Evolutionary conservation across 1,284 basidiomycete genomes (phyloP), one percentile per base, ranked within the genome.

Genomic region (Trametes hirsuta): DNA sequence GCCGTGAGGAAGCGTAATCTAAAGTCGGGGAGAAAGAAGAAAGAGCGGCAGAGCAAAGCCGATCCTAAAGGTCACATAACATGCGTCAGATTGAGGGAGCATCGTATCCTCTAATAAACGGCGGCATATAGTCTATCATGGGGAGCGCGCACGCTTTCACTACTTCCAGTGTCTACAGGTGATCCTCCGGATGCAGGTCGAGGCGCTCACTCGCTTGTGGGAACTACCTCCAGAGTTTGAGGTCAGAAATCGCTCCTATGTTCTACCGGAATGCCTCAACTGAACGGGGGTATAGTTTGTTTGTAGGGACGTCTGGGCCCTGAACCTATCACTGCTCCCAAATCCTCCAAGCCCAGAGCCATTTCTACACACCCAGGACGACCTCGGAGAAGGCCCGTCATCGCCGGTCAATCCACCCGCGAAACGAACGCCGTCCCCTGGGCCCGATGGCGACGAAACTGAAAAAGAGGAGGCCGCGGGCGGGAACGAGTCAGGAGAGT

Each of bases 81-180:
- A 15, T 22, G 15, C 18, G 18, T 34, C 41, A 18, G 15, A 1
- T 6, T 18, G 1, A 1, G n/a, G 18, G 18, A 15, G 25, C 36
- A 22, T 50, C 21, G 36, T 36, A n/a, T 30, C 24, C 36, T 21
- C 30, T 6, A n/a, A 53, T 36, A 24, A 59, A 48, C 30, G 22
- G 18, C 15, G 4, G 18, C 15, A 2, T 45, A 9, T 69, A 95
- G 94, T 91, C 47, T 94, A 93, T 69, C 88, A 93, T 66, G 93
- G 93, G 9, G 80, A 84, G 21, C 82, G 88, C 53, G 91, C 87
- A 2, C 83, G 87, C 46, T 93, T 83, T 70, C 85, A 90, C 55
- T 92, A 92, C 66, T 88, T 93, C 61, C 88, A 95, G 65, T 92
- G 90, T 65, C 77, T 93, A 37, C 94, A 96, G 71, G 76, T 93